Conservation (phyloP, 2,329 filamentous ascomycete species). For the Penicillium sp. region DNA sequence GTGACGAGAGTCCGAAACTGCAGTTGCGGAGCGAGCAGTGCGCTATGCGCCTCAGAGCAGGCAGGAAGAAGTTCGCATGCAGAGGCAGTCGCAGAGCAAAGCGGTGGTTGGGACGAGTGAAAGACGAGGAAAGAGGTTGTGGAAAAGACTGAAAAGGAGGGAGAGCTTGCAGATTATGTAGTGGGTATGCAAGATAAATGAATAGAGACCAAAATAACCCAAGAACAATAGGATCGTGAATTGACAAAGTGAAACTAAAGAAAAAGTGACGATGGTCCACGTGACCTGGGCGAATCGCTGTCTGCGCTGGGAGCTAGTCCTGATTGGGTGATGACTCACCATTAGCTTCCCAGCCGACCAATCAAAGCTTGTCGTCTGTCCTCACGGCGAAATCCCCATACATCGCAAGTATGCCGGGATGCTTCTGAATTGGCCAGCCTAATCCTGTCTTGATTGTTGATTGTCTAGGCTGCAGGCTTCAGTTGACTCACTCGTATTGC, state of each 20-base stretch:
- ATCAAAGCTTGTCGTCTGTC: conserved; percentile 35
- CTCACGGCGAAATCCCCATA: conserved; percentile 26
- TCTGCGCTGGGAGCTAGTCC: neutral
- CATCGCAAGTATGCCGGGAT: conserved; percentile 14
- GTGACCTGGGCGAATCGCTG: conserved; percentile 11
- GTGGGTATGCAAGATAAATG: conserved; percentile 8
- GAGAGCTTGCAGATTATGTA: conserved; percentile 11
- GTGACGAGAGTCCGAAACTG: conserved; percentile 1
- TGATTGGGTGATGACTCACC: conserved; percentile 13
- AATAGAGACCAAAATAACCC: conserved; percentile 8
- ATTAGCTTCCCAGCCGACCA: conserved; percentile 13
- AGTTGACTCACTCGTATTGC: neutral
- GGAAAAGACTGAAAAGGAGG: neutral
- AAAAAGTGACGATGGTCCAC: conserved; percentile 37
- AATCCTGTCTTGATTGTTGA: conserved; percentile 1
- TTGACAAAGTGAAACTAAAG: conserved; percentile 7
- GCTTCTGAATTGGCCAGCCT: conserved; percentile 2
- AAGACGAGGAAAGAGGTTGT: neutral
- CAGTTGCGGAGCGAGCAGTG: conserved; percentile 14
- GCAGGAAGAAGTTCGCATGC: conserved; percentile 24
- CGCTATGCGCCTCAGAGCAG: conserved; percentile 31
- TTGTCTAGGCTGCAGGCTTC: neutral
- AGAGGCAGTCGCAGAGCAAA: conserved; percentile 4
- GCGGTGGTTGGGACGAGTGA: neutral
- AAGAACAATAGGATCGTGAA: conserved; percentile 12